Base-by-base conservation (phyloP, 2,329 filamentous ascomycete species). In the Fusarium tricinctum region DNA sequence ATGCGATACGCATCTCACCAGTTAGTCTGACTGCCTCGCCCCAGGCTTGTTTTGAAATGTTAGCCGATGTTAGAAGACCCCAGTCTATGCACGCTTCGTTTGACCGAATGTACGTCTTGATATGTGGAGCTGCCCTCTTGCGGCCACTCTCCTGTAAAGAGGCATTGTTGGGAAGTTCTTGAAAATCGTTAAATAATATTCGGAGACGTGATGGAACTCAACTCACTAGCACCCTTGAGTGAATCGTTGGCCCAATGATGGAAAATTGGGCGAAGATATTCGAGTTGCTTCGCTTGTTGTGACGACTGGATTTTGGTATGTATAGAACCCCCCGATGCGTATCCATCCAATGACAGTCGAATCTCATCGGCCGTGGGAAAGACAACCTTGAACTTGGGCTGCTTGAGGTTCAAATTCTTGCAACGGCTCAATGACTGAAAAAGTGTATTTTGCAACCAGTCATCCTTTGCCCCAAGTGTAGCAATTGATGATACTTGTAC, bases 61-160 rank as follows among this genome's bases (percentile, higher is more conserved):
- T 97, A n/a, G 94, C 93, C n/a, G 92, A 96, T 0, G 93, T 97
- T 3, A 97, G 77, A 67, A 97, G 83, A 3, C 92, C 93, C 94
- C 94, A 97, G 74, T 96, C 92, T 39, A 97, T 89, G 0, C 79
- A 76, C 19, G 80, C 74, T n/a, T 77, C 69, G 53, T 81, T 79
- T 69, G 85, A 94, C 6, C 92, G 88, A 44, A 94, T 89, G 73
- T 96, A 97, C 0, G 93, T 97, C 77, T 97, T 97, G 76, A 97
- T 92, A 71, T 97, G 94, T 0, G 94, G 94, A 1, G 93, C 92
- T 19, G 93, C 93, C 30, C 88, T 84, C 47, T 87, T 83, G 54
- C 92, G 83, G 2, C 90, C 89, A 10, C 87, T 86, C 63, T 91
- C 83, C 8, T 74, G 75, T 2, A 76, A 50, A 3, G 42, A 26